Base-by-base conservation (phyloP, 768 basidiomycete genomes). In the Kondoa malvinella region DNA sequence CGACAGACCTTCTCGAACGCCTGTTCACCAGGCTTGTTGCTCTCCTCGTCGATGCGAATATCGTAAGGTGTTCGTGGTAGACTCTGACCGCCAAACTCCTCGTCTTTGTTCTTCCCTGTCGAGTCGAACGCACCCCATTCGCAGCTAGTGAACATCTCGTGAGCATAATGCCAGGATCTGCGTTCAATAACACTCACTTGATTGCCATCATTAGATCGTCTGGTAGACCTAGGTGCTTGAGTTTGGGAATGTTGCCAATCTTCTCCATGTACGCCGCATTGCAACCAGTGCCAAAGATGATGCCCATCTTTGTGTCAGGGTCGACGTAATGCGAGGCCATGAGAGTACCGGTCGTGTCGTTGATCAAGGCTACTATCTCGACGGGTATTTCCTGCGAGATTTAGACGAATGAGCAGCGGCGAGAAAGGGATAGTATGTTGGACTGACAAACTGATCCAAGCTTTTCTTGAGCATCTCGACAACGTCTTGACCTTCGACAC, bases 271-370 rank as follows among this genome's bases (percentile, higher is more conserved):
- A 74, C 17, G 69, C 69, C 16, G 67, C 67, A 40, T 69, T 69
- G 66, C 67, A 68, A 31, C 95, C 95, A 4, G 95, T 99, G 50
- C 95, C 95, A 74, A 97, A 94, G 74, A 99, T 97, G 74, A 88
- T 87, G 1, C 90, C 95, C 73, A 96, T 92, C 76, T 88, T 88
- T 50, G 94, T 92, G 73, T 76, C 80, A 0, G 90, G 87, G 76
- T 89, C 89, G 71, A 96, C 92, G 73, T 99, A 99, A 78, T 88
- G 86, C 0, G 92, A 95, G 14, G 95, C 95, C 73, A 99, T 92
- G 30, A 99, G 83, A 1, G 94, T 94, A 30, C 95, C 95, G 2
- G 95, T 99, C 0, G 95, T 97, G 78, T 99, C 95, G 76, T 96
- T 96, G 77, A 96, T 95, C 29, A 96, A 79, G 1, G 92, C 90